A percentile compares a stretch with the other conserved stretches of the same genome.
Conservation (phyloP, 225 moss, liverwort and hornwort species). For the Straminergon stramineum region DNA sequence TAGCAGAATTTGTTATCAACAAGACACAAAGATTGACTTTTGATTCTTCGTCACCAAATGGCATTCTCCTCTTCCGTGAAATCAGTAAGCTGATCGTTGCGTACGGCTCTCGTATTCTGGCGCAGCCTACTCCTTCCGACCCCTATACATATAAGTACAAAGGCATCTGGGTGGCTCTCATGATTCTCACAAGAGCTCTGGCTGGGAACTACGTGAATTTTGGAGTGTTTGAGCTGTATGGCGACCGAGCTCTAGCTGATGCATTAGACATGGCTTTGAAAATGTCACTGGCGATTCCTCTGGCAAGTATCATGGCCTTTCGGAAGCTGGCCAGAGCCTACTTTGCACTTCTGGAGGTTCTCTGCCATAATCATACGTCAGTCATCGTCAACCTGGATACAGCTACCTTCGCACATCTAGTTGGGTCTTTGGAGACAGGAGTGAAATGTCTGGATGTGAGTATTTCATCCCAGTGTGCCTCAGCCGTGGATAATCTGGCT, state of each 20-base stretch:
- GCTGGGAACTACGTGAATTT: slow-evolving; percentile 66
- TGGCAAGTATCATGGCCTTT: slow-evolving; percentile 55
- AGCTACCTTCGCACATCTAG: slow-evolving; percentile 42
- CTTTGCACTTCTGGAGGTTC: slow-evolving; percentile 36
- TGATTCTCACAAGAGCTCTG: slow-evolving; percentile 50
- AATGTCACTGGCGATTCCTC: slow-evolving; percentile 53
- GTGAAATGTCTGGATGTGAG: slow-evolving; percentile 55
- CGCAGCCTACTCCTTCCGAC: slow-evolving; percentile 40
- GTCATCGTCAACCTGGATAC: slow-evolving; percentile 57
- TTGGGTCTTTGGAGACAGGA: slow-evolving; percentile 54
- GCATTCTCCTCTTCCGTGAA: slow-evolving; percentile 50
- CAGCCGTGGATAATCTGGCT: slow-evolving; percentile 55
- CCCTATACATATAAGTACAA: slow-evolving; percentile 65
- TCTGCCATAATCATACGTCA: slow-evolving; percentile 52
- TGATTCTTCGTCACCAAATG: slow-evolving; percentile 55
- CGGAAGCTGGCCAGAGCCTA: slow-evolving; percentile 61
- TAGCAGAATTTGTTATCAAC: slow-evolving; percentile 55
- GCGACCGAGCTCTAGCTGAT: slow-evolving; percentile 50
- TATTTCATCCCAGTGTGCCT: slow-evolving; percentile 54
- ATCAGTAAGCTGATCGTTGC: slow-evolving; percentile 53
- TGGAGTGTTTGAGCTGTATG: slow-evolving; percentile 60
- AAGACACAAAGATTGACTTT: slow-evolving; percentile 54
- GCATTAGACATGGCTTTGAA: slow-evolving; percentile 58
- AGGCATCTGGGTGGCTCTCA: slow-evolving; percentile 61
- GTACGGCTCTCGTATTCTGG: slow-evolving; percentile 48